Base-by-base conservation (phyloP, 768 basidiomycete species). In the Termitomyces sp. region DNA sequence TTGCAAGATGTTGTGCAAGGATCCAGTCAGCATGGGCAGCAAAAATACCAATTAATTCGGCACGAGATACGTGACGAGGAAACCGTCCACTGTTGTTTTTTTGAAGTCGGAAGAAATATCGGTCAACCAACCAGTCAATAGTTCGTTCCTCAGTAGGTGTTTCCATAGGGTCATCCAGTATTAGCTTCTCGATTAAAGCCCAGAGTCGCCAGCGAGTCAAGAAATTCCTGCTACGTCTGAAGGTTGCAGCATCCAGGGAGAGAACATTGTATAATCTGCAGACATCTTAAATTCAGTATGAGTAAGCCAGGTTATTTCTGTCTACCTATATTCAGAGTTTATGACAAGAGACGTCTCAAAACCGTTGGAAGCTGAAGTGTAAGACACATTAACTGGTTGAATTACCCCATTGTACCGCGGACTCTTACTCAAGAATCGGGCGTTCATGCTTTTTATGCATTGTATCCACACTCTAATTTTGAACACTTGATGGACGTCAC, bases 11-110 rank as follows among this genome's bases (percentile, higher is more conserved):
- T 50, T 84, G 75, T 12, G 80, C 76, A 37, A 84, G 65, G 8
- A 88, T 62, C 86, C 86, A 88, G 36, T 78, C 79, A 0, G 78
- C 76, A 9, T 87, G 84, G 10, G 76, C 71, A 12, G 83, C 84
- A 58, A 86, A 79, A 1, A 75, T 58, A 12, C 75, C 73, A 36
- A 72, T 65, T n/a, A 87, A 66, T 64, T 85, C 81, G 34, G 82
- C 77, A 29, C 56, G 72, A 46, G 83, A 74, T 27, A 87, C 67
- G 55, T 70, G 76, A 26, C 82, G 79, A 14, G 77, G 74, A 41
- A 74, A 72, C 26, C 80, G 75, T 14, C 73, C 73, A 34, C 67
- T 71, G 3, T 36, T 58, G 2, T 70, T 68, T 42, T 67, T 47
- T 41, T 50, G 42, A 43, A 71, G 61, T 43, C 56, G 63, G 4